Evolutionary conservation across 176 grass and related monocot species (phyloP).

Genomic region (Rhynchospora breviuscula): DNA sequence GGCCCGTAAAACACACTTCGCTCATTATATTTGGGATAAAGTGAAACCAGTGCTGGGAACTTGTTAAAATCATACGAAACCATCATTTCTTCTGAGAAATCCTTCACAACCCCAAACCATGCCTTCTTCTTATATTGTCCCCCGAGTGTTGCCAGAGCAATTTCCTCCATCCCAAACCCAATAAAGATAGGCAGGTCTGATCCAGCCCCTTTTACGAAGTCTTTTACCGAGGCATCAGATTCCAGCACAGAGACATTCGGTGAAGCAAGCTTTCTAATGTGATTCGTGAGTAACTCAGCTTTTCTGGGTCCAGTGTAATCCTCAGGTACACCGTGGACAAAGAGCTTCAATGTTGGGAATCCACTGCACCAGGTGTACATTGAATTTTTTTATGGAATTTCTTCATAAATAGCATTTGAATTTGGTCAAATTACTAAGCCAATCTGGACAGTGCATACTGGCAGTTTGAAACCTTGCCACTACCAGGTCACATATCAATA

Average conservation of each 20-base stretch:
- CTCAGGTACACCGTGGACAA: constrained; percentile 58
- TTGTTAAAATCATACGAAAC: constrained; percentile 74
- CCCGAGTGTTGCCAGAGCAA: constrained; percentile 42
- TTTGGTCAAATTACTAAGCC: neutral
- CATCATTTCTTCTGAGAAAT: constrained; percentile 82
- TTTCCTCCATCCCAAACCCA: constrained; percentile 65
- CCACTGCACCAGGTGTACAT: constrained; percentile 43
- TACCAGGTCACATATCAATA: neutral
- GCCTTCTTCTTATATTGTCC: constrained; percentile 77
- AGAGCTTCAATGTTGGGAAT: constrained; percentile 81
- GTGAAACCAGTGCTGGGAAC: constrained; percentile 64
- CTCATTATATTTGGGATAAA: constrained; percentile 72
- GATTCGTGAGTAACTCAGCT: constrained; percentile 54
- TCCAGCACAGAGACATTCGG: constrained; percentile 62
- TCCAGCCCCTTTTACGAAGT: constrained; percentile 56
- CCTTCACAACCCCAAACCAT: constrained; percentile 75
- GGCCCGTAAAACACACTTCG: constrained; percentile 75
- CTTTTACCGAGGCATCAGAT: constrained; percentile 47
- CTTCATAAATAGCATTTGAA: neutral
- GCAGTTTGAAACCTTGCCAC: neutral
- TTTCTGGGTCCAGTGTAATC: constrained; percentile 89
- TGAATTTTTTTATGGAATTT: neutral
- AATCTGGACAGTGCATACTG: neutral
- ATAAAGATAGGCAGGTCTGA: constrained; percentile 63
- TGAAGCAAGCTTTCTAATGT: constrained; percentile 67